A percentile compares a stretch with the other conserved stretches of the same genome.
Conservation (phyloP, 225 moss, liverwort and hornwort genomes). For the Bryum argenteum region DNA sequence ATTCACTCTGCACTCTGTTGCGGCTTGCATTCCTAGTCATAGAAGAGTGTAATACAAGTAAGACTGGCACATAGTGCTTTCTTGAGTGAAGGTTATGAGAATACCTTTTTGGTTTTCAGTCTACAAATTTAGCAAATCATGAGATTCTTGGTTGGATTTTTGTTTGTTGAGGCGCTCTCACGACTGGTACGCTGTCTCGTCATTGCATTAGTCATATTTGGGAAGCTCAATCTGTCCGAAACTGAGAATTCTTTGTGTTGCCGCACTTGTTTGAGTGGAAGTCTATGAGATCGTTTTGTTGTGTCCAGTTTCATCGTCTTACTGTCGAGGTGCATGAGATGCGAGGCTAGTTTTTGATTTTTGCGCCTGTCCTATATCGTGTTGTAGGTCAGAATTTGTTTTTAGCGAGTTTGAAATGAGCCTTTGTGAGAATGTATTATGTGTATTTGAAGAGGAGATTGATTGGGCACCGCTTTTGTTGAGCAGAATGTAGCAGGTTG, state of each 20-base stretch:
- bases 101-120: no score
- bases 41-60: no score
- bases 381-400: constrained; percentile 10
- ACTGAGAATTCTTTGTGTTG: neutral
- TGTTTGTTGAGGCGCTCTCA: no score
- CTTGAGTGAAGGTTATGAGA: no score
- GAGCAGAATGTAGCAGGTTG: constrained; percentile 18
- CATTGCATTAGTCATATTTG: constrained; percentile 8
- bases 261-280: neutral
- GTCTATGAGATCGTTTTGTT: constrained; percentile 13
- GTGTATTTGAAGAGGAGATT: neutral
- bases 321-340: constrained; percentile 16
- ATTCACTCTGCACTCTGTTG: no score
- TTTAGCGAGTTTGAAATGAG: neutral
- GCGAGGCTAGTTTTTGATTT: neutral
- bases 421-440: neutral
- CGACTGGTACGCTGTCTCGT: neutral
- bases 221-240: neutral
- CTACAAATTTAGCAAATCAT: no score
- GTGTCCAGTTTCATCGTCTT: constrained; percentile 9
- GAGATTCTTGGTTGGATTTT: no score
- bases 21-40: no score
- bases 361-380: constrained; percentile 14
- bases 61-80: no score
- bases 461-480: constrained; percentile 6